Evolutionary conservation across 2,329 filamentous ascomycete genomes (phyloP).

Genomic region (Fusarium zealandicum): DNA sequence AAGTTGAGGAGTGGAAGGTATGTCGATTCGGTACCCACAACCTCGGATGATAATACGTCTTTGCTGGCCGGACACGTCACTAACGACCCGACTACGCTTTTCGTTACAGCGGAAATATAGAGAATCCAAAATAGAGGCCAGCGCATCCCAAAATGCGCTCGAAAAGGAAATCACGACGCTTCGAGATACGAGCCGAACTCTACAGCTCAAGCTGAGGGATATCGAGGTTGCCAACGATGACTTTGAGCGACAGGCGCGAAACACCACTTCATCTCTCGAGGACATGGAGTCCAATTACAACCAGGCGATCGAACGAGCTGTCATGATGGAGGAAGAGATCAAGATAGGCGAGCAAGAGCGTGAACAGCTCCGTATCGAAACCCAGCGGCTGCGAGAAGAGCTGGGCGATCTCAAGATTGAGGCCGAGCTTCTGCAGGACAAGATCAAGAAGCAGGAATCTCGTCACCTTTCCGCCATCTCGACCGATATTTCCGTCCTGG

Average conservation of each 20-base stretch:
- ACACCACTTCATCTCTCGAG: conserved; percentile 94
- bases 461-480: conserved; percentile 66
- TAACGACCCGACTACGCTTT: conserved; percentile 23
- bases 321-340: conserved; percentile 95
- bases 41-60: background rate
- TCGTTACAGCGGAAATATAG: conserved; percentile 84
- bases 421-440: conserved; percentile 91
- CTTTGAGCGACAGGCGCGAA: conserved; percentile 93
- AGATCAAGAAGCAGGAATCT: conserved; percentile 75
- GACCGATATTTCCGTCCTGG: conserved; percentile 68
- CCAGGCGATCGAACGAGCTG: conserved; percentile 86
- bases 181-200: conserved; percentile 80
- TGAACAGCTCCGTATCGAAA: conserved; percentile 86
- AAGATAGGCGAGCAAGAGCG: conserved; percentile 90
- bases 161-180: conserved; percentile 96
- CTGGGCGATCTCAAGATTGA: conserved; percentile 93
- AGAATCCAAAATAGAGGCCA: conserved; percentile 89
- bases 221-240: conserved; percentile 99
- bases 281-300: conserved; percentile 98
- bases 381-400: conserved; percentile 88
- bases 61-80: conserved; percentile 2
- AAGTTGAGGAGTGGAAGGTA: conserved; percentile 99
- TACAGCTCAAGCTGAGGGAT: conserved; percentile 86
- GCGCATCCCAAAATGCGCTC: conserved; percentile 80
- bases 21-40: conserved; percentile 40